Evolutionary conservation across 1,284 basidiomycete species (phyloP).

Genomic region (Tremellales sp.): DNA sequence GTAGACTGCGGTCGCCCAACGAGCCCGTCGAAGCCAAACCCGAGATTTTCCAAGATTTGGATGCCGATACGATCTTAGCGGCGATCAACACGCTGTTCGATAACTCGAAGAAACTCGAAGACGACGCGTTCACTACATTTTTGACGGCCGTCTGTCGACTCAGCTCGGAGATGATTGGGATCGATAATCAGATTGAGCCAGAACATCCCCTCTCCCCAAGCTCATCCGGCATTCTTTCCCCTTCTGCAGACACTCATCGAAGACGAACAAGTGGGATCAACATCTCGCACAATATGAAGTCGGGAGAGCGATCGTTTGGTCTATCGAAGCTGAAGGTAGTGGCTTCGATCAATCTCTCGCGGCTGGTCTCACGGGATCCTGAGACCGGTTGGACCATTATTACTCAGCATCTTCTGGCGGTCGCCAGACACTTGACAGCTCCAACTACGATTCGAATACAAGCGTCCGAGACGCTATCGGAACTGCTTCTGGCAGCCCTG

Average conservation of each 20-base stretch:
- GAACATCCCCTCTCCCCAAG: constrained; percentile 19
- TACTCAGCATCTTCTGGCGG: constrained; percentile 70
- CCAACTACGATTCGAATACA: constrained; percentile 79
- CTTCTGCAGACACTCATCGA: constrained; percentile 49
- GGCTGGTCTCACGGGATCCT: constrained; percentile 73
- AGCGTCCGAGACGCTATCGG: constrained; percentile 78
- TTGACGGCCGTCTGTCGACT: constrained; percentile 76
- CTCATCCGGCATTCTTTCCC: constrained; percentile 22
- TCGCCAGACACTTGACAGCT: constrained; percentile 60
- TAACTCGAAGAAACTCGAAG: constrained; percentile 73
- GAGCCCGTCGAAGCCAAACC: constrained; percentile 17
- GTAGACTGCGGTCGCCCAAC: constrained; percentile 1
- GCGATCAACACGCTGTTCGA: constrained; percentile 80
- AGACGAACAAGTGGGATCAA: constrained; percentile 80
- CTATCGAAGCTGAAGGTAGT: constrained; percentile 79
- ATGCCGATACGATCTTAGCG: constrained; percentile 65
- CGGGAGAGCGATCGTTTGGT: constrained; percentile 62
- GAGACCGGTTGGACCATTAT: constrained; percentile 81
- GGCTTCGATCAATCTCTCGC: constrained; percentile 73
- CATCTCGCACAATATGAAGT: constrained; percentile 67
- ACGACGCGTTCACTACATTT: constrained; percentile 76
- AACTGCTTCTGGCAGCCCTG: constrained; percentile 65
- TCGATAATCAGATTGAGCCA: constrained; percentile 53
- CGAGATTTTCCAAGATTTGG: constrained; percentile 57
- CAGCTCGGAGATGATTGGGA: constrained; percentile 82